These are phyloP conservation scores for Acanthamoeba royreba DNA, from an alignment of 208 protist species.

Conservation along the genomic window DNA sequence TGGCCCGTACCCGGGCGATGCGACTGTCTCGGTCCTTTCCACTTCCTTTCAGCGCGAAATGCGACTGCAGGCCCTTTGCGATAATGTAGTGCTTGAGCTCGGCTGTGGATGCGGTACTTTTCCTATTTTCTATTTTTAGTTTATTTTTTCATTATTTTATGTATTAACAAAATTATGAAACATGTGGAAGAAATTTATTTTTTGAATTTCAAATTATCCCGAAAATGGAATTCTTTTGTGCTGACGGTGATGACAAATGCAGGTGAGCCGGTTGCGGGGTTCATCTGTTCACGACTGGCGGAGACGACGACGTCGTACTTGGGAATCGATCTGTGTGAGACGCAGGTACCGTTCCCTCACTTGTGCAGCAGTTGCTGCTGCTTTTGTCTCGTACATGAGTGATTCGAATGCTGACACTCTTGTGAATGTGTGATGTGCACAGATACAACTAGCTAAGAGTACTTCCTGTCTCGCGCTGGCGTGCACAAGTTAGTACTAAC, in stretches of 20 bases:
- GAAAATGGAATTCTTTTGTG: neutral
- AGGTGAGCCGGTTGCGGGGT: neutral
- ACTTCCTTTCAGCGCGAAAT: neutral
- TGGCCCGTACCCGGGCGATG: neutral
- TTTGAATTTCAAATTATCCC: too few relatives aligned
- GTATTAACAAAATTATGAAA: too few relatives aligned
- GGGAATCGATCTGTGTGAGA: constrained; percentile 2
- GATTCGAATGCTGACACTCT: neutral
- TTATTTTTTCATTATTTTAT: neutral
- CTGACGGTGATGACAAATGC: neutral
- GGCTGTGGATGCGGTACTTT: neutral
- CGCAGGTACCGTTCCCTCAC: neutral
- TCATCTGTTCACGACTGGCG: neutral
- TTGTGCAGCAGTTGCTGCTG: neutral
- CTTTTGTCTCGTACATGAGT: neutral
- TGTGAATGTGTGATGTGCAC: neutral
- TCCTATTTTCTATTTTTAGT: neutral
- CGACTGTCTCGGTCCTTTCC: neutral
- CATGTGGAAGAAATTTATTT: too few relatives aligned
- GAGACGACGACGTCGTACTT: neutral
- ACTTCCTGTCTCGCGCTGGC: neutral
- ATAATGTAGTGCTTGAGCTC: neutral
- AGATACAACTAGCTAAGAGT: neutral
- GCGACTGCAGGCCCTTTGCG: neutral
- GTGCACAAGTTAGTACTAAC: neutral